These are phyloP conservation scores for Colletotrichum higginsianum DNA, from an alignment of 2,329 filamentous ascomycete species.

Conservation along the genomic window DNA sequence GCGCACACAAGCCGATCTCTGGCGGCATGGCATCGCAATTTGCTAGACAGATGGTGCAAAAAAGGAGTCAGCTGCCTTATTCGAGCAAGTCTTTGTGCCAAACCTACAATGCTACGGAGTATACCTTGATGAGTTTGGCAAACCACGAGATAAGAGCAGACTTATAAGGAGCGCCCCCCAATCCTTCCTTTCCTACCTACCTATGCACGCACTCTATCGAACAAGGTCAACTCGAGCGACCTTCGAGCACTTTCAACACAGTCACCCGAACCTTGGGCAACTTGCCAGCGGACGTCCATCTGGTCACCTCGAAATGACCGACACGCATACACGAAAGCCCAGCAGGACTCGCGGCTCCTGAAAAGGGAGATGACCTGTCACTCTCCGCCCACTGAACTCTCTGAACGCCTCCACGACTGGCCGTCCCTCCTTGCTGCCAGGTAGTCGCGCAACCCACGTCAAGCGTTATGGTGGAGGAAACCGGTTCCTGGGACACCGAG, in stretches of 20 bases:
- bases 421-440: conserved; percentile 13
- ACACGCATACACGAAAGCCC: neutral
- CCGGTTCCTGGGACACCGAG: conserved; percentile 9
- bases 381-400: neutral
- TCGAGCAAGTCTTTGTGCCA: conserved; percentile 31
- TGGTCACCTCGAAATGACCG: neutral
- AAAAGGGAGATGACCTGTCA: conserved; percentile 1
- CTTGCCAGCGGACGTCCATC: neutral
- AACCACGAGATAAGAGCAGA: conserved; percentile 36
- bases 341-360: neutral
- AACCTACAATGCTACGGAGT: neutral
- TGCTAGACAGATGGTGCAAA: conserved; percentile 39
- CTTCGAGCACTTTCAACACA: neutral
- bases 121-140: conserved; percentile 24
- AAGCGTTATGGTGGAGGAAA: conserved; percentile 27
- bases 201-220: neutral
- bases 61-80: conserved; percentile 41
- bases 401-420: conserved; percentile 23
- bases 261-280: neutral
- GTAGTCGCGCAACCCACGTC: conserved; percentile 5
- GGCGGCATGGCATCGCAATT: conserved; percentile 40
- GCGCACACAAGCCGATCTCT: conserved; percentile 39
- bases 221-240: neutral
- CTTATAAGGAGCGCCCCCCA: conserved; percentile 29
- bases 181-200: neutral